phyloP scores from a whole-genome alignment of 2,329 filamentous ascomycete species.

The Penicillium verrucosum region DNA sequence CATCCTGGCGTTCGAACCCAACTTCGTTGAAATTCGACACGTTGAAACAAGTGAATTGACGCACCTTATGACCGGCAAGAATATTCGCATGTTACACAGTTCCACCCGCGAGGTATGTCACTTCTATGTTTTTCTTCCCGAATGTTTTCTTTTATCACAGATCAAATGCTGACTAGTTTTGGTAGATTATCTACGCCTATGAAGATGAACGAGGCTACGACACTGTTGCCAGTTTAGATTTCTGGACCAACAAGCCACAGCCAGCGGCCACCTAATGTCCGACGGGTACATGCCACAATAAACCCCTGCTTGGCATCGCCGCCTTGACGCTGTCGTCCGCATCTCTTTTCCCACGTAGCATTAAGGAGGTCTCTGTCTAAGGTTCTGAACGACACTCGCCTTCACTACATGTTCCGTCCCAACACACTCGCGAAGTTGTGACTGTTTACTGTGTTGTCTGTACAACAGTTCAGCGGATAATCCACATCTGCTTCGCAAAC shows the following conservation, averaged over 20 bases:
- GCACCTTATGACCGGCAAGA: constrained; percentile 93
- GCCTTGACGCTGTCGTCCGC: background rate
- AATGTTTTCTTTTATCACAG: background rate
- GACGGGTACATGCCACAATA: background rate
- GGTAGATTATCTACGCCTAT: constrained; percentile 91
- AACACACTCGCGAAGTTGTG: background rate
- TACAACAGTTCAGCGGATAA: background rate
- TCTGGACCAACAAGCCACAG: constrained; percentile 67
- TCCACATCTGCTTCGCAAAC: background rate
- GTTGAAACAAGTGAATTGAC: constrained; percentile 89
- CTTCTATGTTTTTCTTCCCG: background rate
- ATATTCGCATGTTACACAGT: constrained; percentile 95
- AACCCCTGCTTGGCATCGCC: background rate
- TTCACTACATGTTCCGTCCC: background rate
- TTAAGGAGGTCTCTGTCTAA: background rate
- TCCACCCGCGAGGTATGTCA: constrained; percentile 86
- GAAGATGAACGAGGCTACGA: constrained; percentile 94
- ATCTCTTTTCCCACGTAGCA: background rate
- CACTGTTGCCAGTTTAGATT: constrained; percentile 90
- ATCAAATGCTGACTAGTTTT: constrained; percentile 24
- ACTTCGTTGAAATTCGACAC: constrained; percentile 94
- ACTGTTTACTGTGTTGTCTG: background rate
- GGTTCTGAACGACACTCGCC: background rate
- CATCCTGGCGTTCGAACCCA: constrained; percentile 94
- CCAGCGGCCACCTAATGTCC: constrained; percentile 8